Evolutionary conservation across 352 stramenopile species (phyloP).

Genomic region (Globisporangium paddicum): DNA sequence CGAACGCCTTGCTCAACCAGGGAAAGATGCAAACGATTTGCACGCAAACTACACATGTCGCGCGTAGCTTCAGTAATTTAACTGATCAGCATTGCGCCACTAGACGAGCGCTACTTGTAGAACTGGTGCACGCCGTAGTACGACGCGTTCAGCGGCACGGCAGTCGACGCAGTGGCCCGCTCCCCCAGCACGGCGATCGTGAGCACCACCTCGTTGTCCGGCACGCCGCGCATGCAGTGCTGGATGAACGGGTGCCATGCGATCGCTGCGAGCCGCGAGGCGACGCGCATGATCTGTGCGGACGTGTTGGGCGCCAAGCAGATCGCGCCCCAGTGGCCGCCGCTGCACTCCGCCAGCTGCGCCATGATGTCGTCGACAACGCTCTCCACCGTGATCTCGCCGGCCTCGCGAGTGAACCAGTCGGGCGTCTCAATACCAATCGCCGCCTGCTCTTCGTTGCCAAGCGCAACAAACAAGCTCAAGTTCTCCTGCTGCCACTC

Average conservation of each 20-base stretch:
- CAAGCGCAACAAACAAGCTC: background rate
- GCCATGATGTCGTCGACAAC: background rate
- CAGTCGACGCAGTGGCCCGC: background rate
- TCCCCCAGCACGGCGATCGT: background rate
- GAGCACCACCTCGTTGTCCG: background rate
- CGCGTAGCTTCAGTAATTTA: background rate
- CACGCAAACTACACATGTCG: background rate
- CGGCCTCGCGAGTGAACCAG: background rate
- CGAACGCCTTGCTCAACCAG: background rate
- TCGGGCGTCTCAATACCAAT: background rate
- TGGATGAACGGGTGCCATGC: background rate
- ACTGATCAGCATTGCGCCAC: background rate
- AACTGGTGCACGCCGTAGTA: constrained; percentile 1
- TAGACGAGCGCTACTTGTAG: background rate
- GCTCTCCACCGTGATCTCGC: background rate
- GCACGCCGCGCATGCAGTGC: background rate
- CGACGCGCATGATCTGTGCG: background rate
- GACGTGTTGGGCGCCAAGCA: background rate
- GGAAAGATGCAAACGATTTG: constrained; percentile 3
- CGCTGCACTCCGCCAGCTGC: background rate
- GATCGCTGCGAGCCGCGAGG: background rate
- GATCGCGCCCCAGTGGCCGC: background rate
- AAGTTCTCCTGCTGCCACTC: background rate
- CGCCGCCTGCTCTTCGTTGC: background rate
- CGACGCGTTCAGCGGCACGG: background rate